Conservation (phyloP, 108 stramenopile genomes). For the Conticribra weissflogii region DNA sequence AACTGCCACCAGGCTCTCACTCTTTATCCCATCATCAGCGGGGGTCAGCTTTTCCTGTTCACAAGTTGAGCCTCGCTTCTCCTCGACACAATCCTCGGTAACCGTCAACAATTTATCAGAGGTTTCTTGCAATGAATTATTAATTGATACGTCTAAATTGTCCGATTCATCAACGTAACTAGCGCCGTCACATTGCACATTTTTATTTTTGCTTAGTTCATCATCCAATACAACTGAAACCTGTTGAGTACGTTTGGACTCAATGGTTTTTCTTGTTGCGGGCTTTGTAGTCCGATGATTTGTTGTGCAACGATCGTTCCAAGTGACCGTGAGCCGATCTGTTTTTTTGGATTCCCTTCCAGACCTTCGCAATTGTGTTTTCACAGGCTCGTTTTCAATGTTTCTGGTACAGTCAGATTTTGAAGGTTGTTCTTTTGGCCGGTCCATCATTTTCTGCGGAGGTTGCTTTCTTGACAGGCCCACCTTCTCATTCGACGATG, state of each 20-base stretch:
- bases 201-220: neutral
- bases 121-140: neutral
- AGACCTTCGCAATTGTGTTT: neutral
- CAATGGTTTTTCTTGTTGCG: neutral
- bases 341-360: constrained; percentile 19
- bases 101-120: neutral
- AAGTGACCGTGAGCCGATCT: constrained; percentile 14
- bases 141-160: no score
- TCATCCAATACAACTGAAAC: neutral
- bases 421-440: neutral
- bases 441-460: neutral
- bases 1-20: neutral
- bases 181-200: neutral
- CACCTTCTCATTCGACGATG: neutral
- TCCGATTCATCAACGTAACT: neutral
- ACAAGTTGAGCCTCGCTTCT: neutral
- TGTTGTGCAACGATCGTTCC: neutral
- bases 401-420: neutral
- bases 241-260: neutral
- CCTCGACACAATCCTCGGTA: neutral
- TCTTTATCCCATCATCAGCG: neutral
- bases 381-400: neutral
- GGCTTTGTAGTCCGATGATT: neutral
- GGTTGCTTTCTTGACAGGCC: neutral
- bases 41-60: neutral